These are phyloP conservation scores for Paramecium tetraurelia DNA, from an alignment of 73 alveolate genomes.

Conservation along the genomic window DNA sequence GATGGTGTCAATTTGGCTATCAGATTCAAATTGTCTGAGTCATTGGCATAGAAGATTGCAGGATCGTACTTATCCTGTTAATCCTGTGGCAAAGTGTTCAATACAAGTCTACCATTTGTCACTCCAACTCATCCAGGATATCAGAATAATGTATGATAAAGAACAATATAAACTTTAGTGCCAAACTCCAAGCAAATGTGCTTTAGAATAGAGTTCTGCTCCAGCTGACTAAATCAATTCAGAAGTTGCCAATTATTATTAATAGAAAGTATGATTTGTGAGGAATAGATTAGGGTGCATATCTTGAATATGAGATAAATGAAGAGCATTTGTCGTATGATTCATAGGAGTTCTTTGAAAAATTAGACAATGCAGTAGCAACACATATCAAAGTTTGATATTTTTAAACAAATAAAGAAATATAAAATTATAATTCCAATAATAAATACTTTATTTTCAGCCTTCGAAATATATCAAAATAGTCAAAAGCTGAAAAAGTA, in stretches of 20 bases:
- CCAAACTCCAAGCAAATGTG: not conserved
- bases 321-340: conserved; percentile 27
- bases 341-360: conserved; percentile 7
- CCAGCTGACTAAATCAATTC: not conserved
- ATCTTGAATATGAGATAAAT: conserved; percentile 9
- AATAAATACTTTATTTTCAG: not conserved
- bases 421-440: not conserved
- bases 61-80: conserved; percentile 13
- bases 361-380: not conserved
- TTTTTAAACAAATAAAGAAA: not conserved
- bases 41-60: not conserved
- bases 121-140: conserved; percentile 53
- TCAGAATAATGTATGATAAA: not conserved
- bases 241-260: conserved; percentile 23
- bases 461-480: not conserved
- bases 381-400: conserved; percentile 34
- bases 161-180: not conserved
- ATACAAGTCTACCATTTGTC: conserved; percentile 22
- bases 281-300: not conserved
- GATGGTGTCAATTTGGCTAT: conserved; percentile 47
- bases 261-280: not conserved
- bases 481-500: not conserved
- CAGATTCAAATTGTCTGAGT: not conserved
- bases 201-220: not conserved
- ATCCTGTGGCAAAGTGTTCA: conserved; percentile 43